Conservation (phyloP, 257 asterid genomes). For the Ophiorrhiza pumila region DNA sequence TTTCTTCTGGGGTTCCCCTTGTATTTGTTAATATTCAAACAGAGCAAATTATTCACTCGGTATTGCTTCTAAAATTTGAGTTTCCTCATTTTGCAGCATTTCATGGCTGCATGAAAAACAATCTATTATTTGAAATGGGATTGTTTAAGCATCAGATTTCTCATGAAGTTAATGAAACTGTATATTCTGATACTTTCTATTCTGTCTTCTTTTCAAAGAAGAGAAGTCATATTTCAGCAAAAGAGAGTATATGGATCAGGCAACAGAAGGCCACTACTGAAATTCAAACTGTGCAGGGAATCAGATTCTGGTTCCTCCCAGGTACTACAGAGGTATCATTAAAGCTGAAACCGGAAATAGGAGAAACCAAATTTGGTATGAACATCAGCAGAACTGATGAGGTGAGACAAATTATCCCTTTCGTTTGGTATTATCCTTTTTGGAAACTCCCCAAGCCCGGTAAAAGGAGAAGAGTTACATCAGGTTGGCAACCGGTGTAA, state of each 20-base stretch:
- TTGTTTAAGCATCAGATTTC: not conserved
- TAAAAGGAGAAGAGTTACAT: too few relatives aligned
- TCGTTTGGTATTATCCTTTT: too few relatives aligned
- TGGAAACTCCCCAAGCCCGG: too few relatives aligned
- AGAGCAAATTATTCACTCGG: slow-evolving; percentile 41
- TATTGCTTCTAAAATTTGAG: slow-evolving; percentile 4
- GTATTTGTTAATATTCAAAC: slow-evolving; percentile 47
- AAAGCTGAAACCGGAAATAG: slow-evolving; percentile 31
- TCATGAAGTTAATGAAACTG: too few relatives aligned
- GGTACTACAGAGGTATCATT: slow-evolving; percentile 38
- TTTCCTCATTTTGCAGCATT: not conserved
- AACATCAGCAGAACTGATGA: slow-evolving; percentile 47
- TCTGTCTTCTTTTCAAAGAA: slow-evolving; percentile 18
- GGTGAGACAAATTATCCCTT: slow-evolving; percentile 23
- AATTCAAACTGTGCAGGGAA: slow-evolving; percentile 30
- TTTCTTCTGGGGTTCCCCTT: slow-evolving; percentile 47
- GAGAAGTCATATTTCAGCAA: slow-evolving; percentile 23
- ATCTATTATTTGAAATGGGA: too few relatives aligned
- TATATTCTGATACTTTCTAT: not conserved
- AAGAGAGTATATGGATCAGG: slow-evolving; percentile 29
- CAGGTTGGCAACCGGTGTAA: too few relatives aligned
- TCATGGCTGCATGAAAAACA: not conserved
- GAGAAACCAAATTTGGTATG: slow-evolving; percentile 48
- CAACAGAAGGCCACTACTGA: slow-evolving; percentile 24
- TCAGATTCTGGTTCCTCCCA: slow-evolving; percentile 52